phyloP scores from a whole-genome alignment of 148 eudicot genomes.

The Nyssa sinensis region DNA sequence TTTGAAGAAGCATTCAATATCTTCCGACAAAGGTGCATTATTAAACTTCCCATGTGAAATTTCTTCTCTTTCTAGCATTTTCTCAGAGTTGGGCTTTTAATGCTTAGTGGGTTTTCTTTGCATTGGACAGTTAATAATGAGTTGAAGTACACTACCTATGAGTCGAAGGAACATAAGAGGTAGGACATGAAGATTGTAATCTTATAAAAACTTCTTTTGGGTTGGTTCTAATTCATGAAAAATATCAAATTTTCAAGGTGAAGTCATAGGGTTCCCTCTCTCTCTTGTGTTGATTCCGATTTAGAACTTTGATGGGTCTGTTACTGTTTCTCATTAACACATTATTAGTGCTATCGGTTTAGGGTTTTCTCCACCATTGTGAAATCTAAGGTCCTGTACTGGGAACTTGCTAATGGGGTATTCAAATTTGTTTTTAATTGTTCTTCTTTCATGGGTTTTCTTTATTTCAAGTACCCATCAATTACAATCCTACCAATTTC shows the following conservation, averaged over 20 bases:
- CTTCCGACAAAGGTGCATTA: not conserved
- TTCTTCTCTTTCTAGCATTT: not conserved
- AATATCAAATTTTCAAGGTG: not conserved
- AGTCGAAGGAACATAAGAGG: not conserved
- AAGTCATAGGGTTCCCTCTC: not conserved
- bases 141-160: not conserved
- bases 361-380: constrained; percentile 13
- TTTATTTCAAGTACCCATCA: constrained; percentile 39
- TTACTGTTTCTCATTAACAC: not conserved
- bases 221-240: not conserved
- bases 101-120: not conserved
- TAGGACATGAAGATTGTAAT: not conserved
- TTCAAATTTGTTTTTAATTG: constrained; percentile 14
- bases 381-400: not conserved
- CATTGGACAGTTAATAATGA: too few relatives aligned
- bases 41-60: not conserved
- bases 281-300: not conserved
- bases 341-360: constrained; percentile 1
- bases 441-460: constrained; percentile 34
- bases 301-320: not conserved
- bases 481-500: constrained; percentile 40
- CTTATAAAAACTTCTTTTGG: constrained; percentile 5
- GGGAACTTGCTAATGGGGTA: constrained; percentile 33
- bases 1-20: not conserved
- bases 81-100: not conserved